These are phyloP conservation scores for Boletus reticulatus DNA, from an alignment of 768 basidiomycete genomes.

Conservation along the genomic window DNA sequence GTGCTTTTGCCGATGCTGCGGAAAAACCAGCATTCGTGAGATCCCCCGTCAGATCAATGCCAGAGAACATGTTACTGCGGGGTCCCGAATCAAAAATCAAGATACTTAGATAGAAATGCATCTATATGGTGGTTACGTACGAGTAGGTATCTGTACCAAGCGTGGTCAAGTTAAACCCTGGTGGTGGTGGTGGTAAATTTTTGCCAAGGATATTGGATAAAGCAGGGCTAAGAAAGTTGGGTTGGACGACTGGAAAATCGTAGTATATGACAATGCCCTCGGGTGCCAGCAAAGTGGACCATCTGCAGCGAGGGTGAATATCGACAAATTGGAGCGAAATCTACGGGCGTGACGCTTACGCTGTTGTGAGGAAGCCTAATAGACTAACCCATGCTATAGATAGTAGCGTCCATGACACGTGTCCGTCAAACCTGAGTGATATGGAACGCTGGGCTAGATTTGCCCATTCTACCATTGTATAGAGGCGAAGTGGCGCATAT, in stretches of 20 bases:
- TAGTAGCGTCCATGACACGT: not conserved
- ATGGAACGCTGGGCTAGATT: not conserved
- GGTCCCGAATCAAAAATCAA: not conserved
- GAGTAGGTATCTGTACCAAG: not conserved
- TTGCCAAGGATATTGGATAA: not conserved
- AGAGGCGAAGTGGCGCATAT: not conserved
- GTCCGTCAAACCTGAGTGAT: not conserved
- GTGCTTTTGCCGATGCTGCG: not conserved
- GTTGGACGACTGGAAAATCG: not conserved
- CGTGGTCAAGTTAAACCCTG: not conserved
- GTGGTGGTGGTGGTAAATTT: not conserved
- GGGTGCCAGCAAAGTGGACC: not conserved
- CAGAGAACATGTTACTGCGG: not conserved
- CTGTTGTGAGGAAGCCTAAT: not conserved
- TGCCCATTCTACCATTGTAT: not conserved
- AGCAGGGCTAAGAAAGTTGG: not conserved
- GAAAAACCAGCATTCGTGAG: not conserved
- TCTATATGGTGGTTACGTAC: not conserved
- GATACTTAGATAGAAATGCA: not conserved
- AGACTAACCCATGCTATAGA: not conserved
- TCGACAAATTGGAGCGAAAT: not conserved
- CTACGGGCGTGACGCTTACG: not conserved
- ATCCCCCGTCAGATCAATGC: not conserved
- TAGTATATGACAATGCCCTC: not conserved
- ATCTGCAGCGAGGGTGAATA: not conserved